Evolutionary conservation across 1,284 basidiomycete species (phyloP).

Genomic region (Inonotus hispidus): DNA sequence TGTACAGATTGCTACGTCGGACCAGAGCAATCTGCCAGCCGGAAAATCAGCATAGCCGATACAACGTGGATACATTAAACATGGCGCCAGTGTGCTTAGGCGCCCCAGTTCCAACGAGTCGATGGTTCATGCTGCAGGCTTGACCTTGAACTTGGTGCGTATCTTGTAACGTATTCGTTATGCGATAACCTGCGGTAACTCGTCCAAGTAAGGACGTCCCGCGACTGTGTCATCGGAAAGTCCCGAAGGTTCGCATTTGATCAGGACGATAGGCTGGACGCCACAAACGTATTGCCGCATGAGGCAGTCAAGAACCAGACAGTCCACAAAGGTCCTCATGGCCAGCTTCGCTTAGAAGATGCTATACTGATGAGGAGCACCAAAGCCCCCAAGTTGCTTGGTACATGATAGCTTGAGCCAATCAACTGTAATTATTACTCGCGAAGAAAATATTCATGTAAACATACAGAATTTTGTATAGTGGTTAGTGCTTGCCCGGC

Average conservation of each 20-base stretch:
- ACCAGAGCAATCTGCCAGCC: background rate
- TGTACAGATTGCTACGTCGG: background rate
- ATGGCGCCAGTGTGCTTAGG: background rate
- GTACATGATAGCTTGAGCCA: too few species aligned
- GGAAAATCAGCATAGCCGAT: background rate
- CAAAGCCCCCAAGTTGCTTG: too few species aligned
- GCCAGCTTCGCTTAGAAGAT: background rate
- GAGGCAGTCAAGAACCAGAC: background rate
- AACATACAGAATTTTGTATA: too few species aligned
- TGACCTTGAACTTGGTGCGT: background rate
- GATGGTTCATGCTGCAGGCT: background rate
- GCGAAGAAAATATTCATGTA: too few species aligned
- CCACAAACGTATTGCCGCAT: slow-evolving; percentile 2
- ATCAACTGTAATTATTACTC: too few species aligned
- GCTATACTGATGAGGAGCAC: background rate
- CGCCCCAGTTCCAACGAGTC: background rate
- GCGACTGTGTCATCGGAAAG: background rate
- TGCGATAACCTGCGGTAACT: background rate
- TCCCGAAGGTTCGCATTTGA: background rate
- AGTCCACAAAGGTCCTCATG: background rate
- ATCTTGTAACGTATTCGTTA: background rate
- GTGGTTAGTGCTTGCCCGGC: too few species aligned
- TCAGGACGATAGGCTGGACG: background rate
- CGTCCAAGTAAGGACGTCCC: background rate
- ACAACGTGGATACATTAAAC: background rate